Base-by-base conservation (phyloP, 2,329 filamentous ascomycete genomes). In the Venturiaceae sp. region DNA sequence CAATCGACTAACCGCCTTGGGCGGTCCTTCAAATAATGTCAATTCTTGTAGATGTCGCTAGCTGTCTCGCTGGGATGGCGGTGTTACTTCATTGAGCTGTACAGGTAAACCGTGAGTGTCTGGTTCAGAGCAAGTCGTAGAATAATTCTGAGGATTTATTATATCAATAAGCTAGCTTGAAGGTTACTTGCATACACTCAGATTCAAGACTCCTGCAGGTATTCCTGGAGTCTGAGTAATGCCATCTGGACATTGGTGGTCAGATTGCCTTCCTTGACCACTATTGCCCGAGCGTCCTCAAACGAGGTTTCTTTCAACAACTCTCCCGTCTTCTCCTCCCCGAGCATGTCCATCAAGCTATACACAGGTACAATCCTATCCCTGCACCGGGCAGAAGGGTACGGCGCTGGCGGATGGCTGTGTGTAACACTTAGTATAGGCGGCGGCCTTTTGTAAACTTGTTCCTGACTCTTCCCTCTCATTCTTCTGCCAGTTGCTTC, bases 361-460 rank as follows among this genome's bases (percentile, higher is more conserved):
- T 57, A 57, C n/a, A 57, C 41, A 32, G 55, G 55, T 32, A 57
- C 33, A 8, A 47, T 33, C n/a, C 44, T 19, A 16, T 19, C 55
- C 26, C 41, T 26, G 28, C 32, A 34, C 26, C 21, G 23, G 9
- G 44, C 30, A 11, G 19, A 11, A 21, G 41, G 44, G 26, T 47
- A 57, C 36, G 39, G 37, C 13, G 32, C 16, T 5, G 21, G 14
- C 9, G 55, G 55, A 33, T 47, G 30, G 11, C 30, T 14, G 26
- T n/a, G 14, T n/a, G 26, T 32, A 6, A 19, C 2, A 3, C 21
- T 53, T 19, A 50, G 28, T 7, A 11, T 9, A n/a, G 44, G 44
- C 3, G 23, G 26, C 26, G 28, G 16, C 23, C 23, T n/a, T n/a
- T n/a, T n/a, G n/a, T n/a, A n/a, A n/a, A n/a, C n/a, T n/a, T n/a